Base-by-base conservation (phyloP, 1,284 basidiomycete genomes). In the Melampsora americana region DNA sequence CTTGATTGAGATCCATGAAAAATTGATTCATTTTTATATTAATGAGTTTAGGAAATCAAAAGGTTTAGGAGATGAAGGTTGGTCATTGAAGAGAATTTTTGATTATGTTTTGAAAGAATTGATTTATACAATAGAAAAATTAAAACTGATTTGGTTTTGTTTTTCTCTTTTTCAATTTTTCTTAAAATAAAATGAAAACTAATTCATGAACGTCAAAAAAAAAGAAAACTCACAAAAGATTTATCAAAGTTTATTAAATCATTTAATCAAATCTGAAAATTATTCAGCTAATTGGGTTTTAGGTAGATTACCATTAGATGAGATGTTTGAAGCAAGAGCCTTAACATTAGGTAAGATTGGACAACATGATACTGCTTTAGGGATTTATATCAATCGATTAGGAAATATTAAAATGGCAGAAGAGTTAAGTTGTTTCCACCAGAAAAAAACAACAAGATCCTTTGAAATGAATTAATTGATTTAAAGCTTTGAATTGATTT, bases 331-430 rank as follows among this genome's bases (percentile, higher is more conserved):
- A 82, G 92, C 92, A 0, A 89, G 93, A 50, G 95, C 96, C 0
- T 88, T 95, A 73, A 86, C 99, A 3, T 85, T 98, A 4, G 96
- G 95, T 2, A 87, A 91, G 26, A 86, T 98, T 77, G 93, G 92
- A 0, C 89, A 92, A 77, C 94, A 99, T 80, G 92, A 95, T 79
- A 92, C 90, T 77, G 95, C 95, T 0, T 87, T 99, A 30, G 90
- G 92, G 80, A 88, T 96, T 32, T 98, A 98, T 82, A 93, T 95
- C 0, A 90, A 95, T 81, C 88, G 89, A 61, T 85, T 97, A 35
- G 86, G 89, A 46, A 91, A 95, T 81, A 91, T 90, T 81, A 78
- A 84, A 16, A 92, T 92, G 77, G 96, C 96, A 0, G 95, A 98
- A 84, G 88, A 91, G 90, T 93, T 80, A 79, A 88, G 35, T 5